Evolutionary conservation across 1,284 basidiomycete species (phyloP).

Genomic region (Cystobasidiaceae sp.): DNA sequence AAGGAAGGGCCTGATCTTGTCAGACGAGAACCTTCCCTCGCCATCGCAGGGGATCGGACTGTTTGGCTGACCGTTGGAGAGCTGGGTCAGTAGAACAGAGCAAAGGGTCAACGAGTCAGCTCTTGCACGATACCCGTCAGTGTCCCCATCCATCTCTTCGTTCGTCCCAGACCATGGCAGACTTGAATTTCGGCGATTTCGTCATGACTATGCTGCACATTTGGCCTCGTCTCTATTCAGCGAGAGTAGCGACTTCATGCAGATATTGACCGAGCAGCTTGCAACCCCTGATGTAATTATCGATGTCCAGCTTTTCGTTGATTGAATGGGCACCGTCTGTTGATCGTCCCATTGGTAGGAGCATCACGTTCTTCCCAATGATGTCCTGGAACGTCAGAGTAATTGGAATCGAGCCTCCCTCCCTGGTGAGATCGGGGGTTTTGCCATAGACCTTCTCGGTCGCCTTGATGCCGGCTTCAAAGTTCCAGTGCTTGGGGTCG

Average conservation of each 20-base stretch:
- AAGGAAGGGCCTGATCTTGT: too few relatives aligned
- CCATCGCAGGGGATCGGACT: too few relatives aligned
- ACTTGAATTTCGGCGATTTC: too few relatives aligned
- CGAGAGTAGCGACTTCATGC: constrained; percentile 62
- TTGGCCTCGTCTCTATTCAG: too few relatives aligned
- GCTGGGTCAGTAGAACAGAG: too few relatives aligned
- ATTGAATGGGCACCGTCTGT: constrained; percentile 95
- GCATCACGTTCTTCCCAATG: constrained; percentile 55
- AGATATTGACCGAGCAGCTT: constrained; percentile 60
- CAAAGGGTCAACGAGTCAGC: too few relatives aligned
- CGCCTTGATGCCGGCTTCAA: constrained; percentile 80
- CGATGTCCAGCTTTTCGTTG: constrained; percentile 89
- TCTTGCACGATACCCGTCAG: too few relatives aligned
- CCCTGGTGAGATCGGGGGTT: constrained; percentile 80
- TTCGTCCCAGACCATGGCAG: too few relatives aligned
- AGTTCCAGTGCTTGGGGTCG: constrained; percentile 84
- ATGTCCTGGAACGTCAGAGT: constrained; percentile 92
- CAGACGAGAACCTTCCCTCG: too few relatives aligned
- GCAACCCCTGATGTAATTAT: constrained; percentile 82
- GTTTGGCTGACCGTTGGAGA: too few relatives aligned
- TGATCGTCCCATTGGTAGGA: constrained; percentile 48
- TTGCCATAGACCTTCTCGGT: constrained; percentile 74
- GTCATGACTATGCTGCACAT: too few relatives aligned
- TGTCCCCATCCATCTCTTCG: too few relatives aligned
- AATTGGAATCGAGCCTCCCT: constrained; percentile 68